phyloP scores from a whole-genome alignment of 495 filamentous ascomycete species.

The Cercophora sp. region DNA sequence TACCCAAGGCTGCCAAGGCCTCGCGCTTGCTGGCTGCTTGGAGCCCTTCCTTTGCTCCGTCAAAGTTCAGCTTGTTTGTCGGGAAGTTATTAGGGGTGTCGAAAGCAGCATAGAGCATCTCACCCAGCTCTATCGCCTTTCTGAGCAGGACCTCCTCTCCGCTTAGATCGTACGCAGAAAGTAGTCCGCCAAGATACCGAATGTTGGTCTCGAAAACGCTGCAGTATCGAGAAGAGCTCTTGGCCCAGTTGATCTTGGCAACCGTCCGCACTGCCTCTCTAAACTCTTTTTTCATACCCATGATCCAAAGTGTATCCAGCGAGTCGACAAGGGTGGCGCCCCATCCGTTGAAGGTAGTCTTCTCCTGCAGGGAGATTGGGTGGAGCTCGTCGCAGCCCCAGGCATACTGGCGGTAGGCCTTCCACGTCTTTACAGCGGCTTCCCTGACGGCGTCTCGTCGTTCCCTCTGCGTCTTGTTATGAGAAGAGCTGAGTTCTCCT shows the following conservation, averaged over 20 bases:
- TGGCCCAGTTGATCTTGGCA: constrained; percentile 76
- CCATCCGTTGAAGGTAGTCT: constrained; percentile 77
- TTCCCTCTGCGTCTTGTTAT: constrained; percentile 24
- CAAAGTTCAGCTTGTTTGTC: constrained; percentile 59
- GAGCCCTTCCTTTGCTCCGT: constrained; percentile 58
- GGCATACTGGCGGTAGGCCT: constrained; percentile 67
- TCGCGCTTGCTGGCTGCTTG: constrained; percentile 29
- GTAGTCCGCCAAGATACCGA: constrained; percentile 70
- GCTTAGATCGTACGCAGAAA: constrained; percentile 74
- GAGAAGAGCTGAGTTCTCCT: constrained; percentile 28
- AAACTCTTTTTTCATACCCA: constrained; percentile 80
- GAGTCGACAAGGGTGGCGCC: constrained; percentile 83
- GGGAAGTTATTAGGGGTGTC: constrained; percentile 92
- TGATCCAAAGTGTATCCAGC: constrained; percentile 86
- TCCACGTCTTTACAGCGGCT: constrained; percentile 69
- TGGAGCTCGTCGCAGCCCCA: constrained; percentile 73
- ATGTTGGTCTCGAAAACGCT: constrained; percentile 80
- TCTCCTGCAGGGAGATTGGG: constrained; percentile 53
- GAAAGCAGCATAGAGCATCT: constrained; percentile 77
- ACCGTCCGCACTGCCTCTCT: constrained; percentile 66
- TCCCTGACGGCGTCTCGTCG: constrained; percentile 51
- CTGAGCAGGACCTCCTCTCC: constrained; percentile 57
- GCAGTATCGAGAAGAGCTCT: constrained; percentile 46
- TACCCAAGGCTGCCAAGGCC: constrained; percentile 64
- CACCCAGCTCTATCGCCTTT: constrained; percentile 79